A percentile compares a stretch with the other conserved stretches of the same genome.
Conservation (phyloP, 108 stramenopile species). For the Schizochytrium sp. region DNA sequence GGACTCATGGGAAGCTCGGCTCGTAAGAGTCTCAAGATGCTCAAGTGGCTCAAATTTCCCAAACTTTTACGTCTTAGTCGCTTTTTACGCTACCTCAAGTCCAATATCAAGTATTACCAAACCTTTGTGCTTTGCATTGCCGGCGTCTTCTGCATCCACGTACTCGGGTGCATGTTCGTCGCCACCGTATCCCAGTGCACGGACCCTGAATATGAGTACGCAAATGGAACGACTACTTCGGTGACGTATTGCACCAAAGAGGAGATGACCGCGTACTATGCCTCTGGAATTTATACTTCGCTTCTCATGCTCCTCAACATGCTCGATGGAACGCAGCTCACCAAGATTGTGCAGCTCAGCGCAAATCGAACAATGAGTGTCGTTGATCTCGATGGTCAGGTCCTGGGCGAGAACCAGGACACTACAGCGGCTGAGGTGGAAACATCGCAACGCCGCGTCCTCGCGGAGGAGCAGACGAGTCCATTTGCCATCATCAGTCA, state of each 20-base stretch:
- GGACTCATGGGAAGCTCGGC: neutral
- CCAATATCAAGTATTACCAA: neutral
- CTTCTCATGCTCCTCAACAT: neutral
- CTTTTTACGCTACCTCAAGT: neutral
- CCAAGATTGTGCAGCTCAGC: neutral
- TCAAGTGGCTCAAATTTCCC: constrained; percentile 14
- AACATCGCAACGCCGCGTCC: no score
- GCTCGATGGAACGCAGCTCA: neutral
- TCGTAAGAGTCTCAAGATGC: neutral
- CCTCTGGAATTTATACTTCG: neutral
- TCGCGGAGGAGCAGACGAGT: no score
- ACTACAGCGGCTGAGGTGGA: no score
- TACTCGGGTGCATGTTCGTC: neutral
- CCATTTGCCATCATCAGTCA: neutral
- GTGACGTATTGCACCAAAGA: neutral
- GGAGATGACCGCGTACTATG: neutral
- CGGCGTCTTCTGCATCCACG: neutral
- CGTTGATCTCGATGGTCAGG: neutral
- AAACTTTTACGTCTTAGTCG: neutral
- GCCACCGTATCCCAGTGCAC: neutral
- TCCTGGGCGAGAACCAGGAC: neutral
- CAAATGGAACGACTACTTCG: neutral
- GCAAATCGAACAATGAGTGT: neutral
- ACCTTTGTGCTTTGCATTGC: neutral
- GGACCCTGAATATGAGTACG: neutral